These are phyloP conservation scores for Endocalyx cinctus DNA, from an alignment of 2,329 filamentous ascomycete species.

Conservation along the genomic window DNA sequence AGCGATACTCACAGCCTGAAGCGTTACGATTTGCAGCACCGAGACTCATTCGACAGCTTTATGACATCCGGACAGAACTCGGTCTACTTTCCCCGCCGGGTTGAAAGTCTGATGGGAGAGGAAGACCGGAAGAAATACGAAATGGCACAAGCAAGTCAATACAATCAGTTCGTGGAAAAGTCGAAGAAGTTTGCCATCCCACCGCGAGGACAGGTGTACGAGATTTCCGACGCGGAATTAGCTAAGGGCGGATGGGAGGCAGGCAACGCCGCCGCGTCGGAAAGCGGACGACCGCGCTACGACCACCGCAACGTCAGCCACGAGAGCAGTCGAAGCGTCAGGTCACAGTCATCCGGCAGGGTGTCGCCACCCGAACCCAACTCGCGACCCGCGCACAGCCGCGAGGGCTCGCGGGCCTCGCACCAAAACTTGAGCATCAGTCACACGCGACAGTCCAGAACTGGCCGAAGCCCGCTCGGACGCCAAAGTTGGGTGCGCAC, in stretches of 20 bases:
- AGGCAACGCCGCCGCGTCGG: too few relatives aligned
- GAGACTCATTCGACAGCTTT: conserved; percentile 64
- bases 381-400: too few relatives aligned
- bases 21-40: conserved; percentile 45
- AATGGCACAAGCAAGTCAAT: conserved; percentile 57
- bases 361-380: too few relatives aligned
- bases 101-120: conserved; percentile 73
- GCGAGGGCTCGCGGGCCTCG: too few relatives aligned
- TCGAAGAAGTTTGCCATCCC: conserved; percentile 30
- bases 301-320: too few relatives aligned
- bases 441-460: too few relatives aligned
- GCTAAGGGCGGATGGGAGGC: conserved; percentile 36
- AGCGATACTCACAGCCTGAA: too few relatives aligned
- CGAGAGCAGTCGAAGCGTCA: too few relatives aligned
- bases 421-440: too few relatives aligned
- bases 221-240: conserved; percentile 42
- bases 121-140: conserved; percentile 73
- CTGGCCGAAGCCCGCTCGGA: conserved; percentile 35
- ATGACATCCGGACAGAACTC: conserved; percentile 56
- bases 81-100: conserved; percentile 61
- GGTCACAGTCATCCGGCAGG: too few relatives aligned
- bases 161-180: conserved; percentile 29
- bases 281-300: too few relatives aligned
- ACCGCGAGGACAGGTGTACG: conserved; percentile 42
- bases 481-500: conserved; percentile 29